Base-by-base conservation (phyloP, 2,329 filamentous ascomycete genomes). In the Aspergillus sp. region DNA sequence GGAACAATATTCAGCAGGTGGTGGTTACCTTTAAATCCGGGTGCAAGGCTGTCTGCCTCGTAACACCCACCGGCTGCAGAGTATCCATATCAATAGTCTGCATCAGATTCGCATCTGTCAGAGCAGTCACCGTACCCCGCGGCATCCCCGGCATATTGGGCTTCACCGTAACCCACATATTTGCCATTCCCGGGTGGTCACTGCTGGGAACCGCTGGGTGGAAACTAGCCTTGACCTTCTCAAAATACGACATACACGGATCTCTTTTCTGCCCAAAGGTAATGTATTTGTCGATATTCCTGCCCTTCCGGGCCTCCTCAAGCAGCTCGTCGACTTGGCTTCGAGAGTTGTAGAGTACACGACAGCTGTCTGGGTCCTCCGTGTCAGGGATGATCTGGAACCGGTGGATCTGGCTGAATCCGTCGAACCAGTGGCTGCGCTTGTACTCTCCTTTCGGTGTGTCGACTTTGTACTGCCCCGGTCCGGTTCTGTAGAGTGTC, bases 371-470 rank as follows among this genome's bases (percentile, higher is more conserved):
- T 19, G 71, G 58, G 24, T 24, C 5, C 27, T 47, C 24, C 9
- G 9, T 30, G 9, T 30, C 9, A 6, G 27, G 45, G 24, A 47
- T 27, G 15, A 47, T 11, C 22, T 0, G 80, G 67, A 92, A 93
- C 27, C 83, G 84, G 73, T 92, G 88, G 82, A 49, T 88, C 83
- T 0, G 83, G 82, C 53, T 22, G 24, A 91, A 84, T 5, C 88
- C 88, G 67, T 93, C 90, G 64, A 93, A 93, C 89, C 90, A 93
- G 70, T 93, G 89, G 2, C 80, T 83, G 24, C 86, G 80, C 41
- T 80, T 77, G 68, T 85, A 86, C 0, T 78, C 82, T n/a, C 71
- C 75, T 13, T 84, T 83, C 13, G 84, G 78, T 5, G 90, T 75
- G 27, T 30, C 9, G 9, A 30, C 8, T 42, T 81, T 81, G 71